Percentiles rank a stretch among this genome's conserved stretches.
phyloP scores from a whole-genome alignment of 352 stramenopile species.

The Pythium aphanidermatum region DNA sequence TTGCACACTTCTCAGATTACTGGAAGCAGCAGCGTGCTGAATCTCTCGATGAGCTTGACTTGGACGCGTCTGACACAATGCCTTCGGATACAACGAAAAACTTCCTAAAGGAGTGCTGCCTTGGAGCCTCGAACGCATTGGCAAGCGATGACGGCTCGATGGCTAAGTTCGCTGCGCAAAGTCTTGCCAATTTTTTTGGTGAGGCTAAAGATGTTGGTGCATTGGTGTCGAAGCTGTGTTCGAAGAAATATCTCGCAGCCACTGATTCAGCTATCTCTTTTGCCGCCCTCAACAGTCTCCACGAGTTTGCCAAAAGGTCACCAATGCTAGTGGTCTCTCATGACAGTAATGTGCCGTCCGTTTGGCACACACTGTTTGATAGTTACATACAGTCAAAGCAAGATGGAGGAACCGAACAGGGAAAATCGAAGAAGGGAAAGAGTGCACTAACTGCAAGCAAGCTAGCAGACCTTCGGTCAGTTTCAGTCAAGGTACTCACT shows the following conservation, averaged over 20 bases:
- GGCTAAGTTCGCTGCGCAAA: slow-evolving; percentile 45
- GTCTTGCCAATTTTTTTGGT: slow-evolving; percentile 43
- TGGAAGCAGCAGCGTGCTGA: slow-evolving; percentile 23
- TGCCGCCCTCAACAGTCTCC: slow-evolving; percentile 48
- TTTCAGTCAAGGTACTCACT: slow-evolving; percentile 53
- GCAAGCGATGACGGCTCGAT: slow-evolving; percentile 20
- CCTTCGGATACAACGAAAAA: slow-evolving; percentile 30
- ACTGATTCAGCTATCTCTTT: slow-evolving; percentile 16
- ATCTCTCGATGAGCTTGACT: slow-evolving; percentile 13
- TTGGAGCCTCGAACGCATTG: slow-evolving; percentile 19
- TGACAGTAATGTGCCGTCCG: slow-evolving; percentile 17
- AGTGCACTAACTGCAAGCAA: slow-evolving; percentile 8
- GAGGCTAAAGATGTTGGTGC: slow-evolving; percentile 24
- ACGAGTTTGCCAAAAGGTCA: slow-evolving; percentile 59
- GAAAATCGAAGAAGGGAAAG: slow-evolving; percentile 19
- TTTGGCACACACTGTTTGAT: slow-evolving; percentile 47
- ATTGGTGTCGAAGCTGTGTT: slow-evolving; percentile 45
- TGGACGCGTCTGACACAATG: slow-evolving; percentile 15
- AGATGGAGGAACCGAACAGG: slow-evolving; percentile 4
- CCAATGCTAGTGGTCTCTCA: slow-evolving; percentile 7
- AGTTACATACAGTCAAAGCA: slow-evolving; percentile 30
- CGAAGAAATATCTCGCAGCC: slow-evolving; percentile 35
- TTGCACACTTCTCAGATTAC: slow-evolving; percentile 50
- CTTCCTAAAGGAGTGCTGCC: slow-evolving; percentile 47
- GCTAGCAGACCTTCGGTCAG: slow-evolving; percentile 43